These are phyloP conservation scores for Fibroporia radiculosa DNA, from an alignment of 768 basidiomycete species.

Conservation along the genomic window DNA sequence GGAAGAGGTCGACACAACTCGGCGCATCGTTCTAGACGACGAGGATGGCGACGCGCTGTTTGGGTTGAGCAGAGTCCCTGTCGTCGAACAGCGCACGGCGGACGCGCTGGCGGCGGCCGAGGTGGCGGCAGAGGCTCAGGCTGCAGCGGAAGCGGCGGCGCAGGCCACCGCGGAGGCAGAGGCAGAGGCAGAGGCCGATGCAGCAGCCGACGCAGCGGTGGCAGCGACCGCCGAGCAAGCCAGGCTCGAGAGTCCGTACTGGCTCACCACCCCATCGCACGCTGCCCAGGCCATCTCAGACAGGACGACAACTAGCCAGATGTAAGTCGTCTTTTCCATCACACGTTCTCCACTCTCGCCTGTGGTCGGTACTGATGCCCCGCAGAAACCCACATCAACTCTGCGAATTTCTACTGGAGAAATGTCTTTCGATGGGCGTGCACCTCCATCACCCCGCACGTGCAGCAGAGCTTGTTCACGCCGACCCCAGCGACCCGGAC, in stretches of 20 bases:
- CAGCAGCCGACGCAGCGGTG: not conserved
- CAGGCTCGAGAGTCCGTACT: constrained; percentile 11
- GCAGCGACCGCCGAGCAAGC: not conserved
- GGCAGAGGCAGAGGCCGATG: not conserved
- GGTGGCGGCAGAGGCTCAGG: not conserved
- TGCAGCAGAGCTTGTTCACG: constrained; percentile 14
- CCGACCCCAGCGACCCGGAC: constrained; percentile 5
- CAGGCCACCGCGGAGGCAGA: constrained; percentile 2
- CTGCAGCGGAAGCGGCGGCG: not conserved
- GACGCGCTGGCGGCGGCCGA: constrained; percentile 6
- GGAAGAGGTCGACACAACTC: not conserved
- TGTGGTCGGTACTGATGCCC: not conserved
- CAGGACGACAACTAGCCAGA: constrained; percentile 21
- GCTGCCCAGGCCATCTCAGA: constrained; percentile 21
- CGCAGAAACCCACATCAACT: constrained; percentile 22
- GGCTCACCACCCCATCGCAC: constrained; percentile 16
- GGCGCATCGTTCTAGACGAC: constrained; percentile 1
- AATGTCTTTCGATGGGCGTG: constrained; percentile 21
- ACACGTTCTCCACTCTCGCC: not conserved
- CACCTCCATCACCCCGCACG: constrained; percentile 23
- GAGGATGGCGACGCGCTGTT: constrained; percentile 23
- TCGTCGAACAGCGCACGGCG: constrained; percentile 5
- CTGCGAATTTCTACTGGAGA: constrained; percentile 25
- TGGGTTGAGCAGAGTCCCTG: constrained; percentile 17
- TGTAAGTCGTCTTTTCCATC: constrained; percentile 17